These are phyloP conservation scores for Oidiodendron maius DNA, from an alignment of 495 filamentous ascomycete species.

Conservation along the genomic window DNA sequence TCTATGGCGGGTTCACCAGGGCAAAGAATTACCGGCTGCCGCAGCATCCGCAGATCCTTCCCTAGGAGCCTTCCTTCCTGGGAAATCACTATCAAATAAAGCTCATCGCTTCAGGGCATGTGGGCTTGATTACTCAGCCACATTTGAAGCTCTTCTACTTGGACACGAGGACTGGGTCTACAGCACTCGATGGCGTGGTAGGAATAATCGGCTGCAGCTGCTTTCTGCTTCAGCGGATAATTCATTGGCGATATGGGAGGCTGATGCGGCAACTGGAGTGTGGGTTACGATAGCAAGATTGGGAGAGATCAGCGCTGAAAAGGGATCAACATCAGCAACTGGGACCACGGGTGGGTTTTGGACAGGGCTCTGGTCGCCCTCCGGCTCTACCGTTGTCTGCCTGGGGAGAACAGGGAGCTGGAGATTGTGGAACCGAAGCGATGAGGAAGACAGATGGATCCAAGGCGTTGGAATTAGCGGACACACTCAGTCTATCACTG, in stretches of 20 bases:
- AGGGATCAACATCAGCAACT: constrained; percentile 91
- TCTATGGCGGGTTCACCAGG: constrained; percentile 79
- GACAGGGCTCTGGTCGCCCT: constrained; percentile 88
- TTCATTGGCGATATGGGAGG: constrained; percentile 86
- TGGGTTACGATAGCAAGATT: constrained; percentile 82
- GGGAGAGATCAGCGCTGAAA: constrained; percentile 88
- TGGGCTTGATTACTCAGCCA: constrained; percentile 60
- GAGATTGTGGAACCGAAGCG: constrained; percentile 67
- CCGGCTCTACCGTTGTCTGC: constrained; percentile 66
- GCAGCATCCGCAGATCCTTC: constrained; percentile 37
- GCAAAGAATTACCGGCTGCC: constrained; percentile 49
- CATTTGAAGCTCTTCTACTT: constrained; percentile 90
- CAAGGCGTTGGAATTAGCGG: constrained; percentile 75
- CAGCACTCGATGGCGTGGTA: constrained; percentile 67
- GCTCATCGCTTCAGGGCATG: constrained; percentile 60
- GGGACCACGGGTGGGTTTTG: constrained; percentile 95
- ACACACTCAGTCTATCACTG: constrained; percentile 73
- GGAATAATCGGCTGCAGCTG: constrained; percentile 55
- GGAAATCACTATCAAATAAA: constrained; percentile 75
- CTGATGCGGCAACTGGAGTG: constrained; percentile 74
- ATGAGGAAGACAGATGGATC: constrained; percentile 58
- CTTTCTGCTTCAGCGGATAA: constrained; percentile 93
- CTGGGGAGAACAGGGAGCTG: constrained; percentile 90
- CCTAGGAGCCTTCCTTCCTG: constrained; percentile 47
- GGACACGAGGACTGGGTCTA: constrained; percentile 99